Base-by-base conservation (phyloP, 495 filamentous ascomycete species). In the Xylaria cubensis region DNA sequence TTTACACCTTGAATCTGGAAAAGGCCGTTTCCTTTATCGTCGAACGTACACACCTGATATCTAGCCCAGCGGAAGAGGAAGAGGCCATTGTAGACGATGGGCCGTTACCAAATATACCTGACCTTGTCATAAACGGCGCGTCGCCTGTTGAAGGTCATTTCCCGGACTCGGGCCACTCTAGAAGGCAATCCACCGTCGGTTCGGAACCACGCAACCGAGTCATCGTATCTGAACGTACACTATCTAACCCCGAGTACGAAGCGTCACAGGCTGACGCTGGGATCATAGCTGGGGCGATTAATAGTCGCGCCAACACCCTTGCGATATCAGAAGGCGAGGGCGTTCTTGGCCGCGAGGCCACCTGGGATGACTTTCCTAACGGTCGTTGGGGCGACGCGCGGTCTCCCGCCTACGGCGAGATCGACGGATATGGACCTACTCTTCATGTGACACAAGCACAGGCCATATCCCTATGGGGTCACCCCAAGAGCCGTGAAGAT, bases 351-450 rank as follows among this genome's bases (percentile, higher is more conserved):
- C 87, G 97, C 72, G 97, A 98, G 83, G 97, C 97, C 29, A 98
- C 96, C 7, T 99, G 96, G 96, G 96, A 99, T 79, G 96, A 99
- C 82, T 99, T 91, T 83, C 96, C 97, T 66, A 99, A 99, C 85
- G 97, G 96, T 34, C 90, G 96, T 58, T 99, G 95, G 91, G 96
- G 96, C 78, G 95, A 98, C 78, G 93, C 95, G 3, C 87, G 91
- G 34, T 95, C 92, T 19, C 92, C 93, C 2, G 96, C 96, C 0
- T 99, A 97, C 80, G 95, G 96, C 72, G 94, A 97, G 80, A 97
- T 97, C 68, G 94, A 97, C 79, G 95, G 94, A 12, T 97, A 97
- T 75, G 95, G 95, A n/a, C 93, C 94, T 12, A 93, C 90, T 46
- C 84, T 98, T 19, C 95, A 97, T 80, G 91, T 97, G 73, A 90